These are phyloP conservation scores for Crithidia bombi DNA, from an alignment of 208 protist genomes.

Conservation along the genomic window DNA sequence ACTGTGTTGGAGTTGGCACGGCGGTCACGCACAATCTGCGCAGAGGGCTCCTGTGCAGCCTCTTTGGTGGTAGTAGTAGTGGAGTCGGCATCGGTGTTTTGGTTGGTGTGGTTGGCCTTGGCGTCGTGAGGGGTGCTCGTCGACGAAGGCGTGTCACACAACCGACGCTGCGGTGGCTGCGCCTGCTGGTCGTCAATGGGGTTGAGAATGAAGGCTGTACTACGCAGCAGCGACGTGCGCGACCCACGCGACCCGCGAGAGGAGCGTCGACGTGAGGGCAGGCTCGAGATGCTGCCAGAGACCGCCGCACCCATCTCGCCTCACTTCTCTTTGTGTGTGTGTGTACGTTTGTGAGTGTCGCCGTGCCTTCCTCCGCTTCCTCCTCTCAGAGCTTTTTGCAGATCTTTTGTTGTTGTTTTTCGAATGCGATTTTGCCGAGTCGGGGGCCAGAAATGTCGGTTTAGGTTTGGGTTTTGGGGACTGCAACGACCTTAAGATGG, in stretches of 20 bases:
- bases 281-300: background rate
- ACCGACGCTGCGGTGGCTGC: background rate
- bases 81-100: background rate
- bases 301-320: constrained; percentile 5
- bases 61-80: background rate
- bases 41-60: background rate
- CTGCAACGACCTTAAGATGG: no score
- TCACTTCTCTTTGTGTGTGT: background rate
- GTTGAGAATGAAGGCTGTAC: background rate
- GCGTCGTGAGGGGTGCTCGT: no score
- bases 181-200: background rate
- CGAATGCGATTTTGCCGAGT: no score
- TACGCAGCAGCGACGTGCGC: constrained; percentile 1
- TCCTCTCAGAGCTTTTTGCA: no score
- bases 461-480: no score
- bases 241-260: background rate
- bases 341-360: background rate
- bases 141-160: background rate
- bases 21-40: background rate
- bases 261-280: background rate
- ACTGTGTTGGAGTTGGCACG: constrained; percentile 9
- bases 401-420: background rate
- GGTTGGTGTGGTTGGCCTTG: background rate
- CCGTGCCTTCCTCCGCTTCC: no score
- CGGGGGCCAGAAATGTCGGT: no score